Evolutionary conservation across 2,329 filamentous ascomycete genomes (phyloP).

Genomic region (Cryphonectria naterciae): DNA sequence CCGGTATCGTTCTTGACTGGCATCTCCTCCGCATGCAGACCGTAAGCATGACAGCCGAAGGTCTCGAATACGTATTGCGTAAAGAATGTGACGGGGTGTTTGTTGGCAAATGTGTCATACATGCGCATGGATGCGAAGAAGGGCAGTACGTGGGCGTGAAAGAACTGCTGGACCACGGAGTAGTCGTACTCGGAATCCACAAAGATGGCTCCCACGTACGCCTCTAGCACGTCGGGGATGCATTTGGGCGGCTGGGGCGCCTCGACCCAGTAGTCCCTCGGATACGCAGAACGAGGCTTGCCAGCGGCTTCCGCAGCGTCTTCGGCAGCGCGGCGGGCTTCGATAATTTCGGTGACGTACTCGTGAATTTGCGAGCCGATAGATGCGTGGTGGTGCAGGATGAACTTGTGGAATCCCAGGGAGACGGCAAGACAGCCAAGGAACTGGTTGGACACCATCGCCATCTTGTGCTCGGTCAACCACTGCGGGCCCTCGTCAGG

Average conservation of each 20-base stretch:
- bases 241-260: conserved; percentile 69
- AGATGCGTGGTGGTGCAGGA: conserved; percentile 58
- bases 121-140: conserved; percentile 86
- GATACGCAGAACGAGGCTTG: conserved; percentile 44
- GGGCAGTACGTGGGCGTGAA: conserved; percentile 70
- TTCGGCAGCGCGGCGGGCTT: conserved; percentile 42
- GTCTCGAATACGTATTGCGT: conserved; percentile 64
- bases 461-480: conserved; percentile 98
- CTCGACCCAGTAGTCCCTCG: conserved; percentile 71
- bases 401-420: conserved; percentile 75
- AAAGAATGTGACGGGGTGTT: conserved; percentile 80
- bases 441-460: conserved; percentile 98
- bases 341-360: conserved; percentile 62
- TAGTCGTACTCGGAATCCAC: conserved; percentile 86
- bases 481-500: conserved; percentile 88
- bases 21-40: conserved; percentile 57
- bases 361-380: conserved; percentile 52
- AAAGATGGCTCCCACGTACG: conserved; percentile 87
- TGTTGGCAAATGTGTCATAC: conserved; percentile 85
- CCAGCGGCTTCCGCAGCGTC: conserved; percentile 40
- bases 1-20: conserved; percentile 39
- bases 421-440: conserved; percentile 79
- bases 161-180: conserved; percentile 73
- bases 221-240: conserved; percentile 85
- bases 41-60: conserved; percentile 67